phyloP scores from a whole-genome alignment of 345 rosid genomes.

The Aquilaria sinensis region DNA sequence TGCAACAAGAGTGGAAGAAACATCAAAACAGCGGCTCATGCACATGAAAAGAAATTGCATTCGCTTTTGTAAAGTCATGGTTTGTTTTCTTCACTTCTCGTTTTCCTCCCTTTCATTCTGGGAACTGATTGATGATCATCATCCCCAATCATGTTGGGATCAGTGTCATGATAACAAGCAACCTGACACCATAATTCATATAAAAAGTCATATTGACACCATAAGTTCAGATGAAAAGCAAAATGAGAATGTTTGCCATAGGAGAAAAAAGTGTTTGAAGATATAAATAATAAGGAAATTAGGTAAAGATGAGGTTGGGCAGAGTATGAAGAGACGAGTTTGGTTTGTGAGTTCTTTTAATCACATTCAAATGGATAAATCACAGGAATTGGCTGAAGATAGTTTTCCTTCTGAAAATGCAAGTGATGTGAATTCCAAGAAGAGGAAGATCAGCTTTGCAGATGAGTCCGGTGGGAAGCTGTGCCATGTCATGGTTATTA shows the following conservation, averaged over 20 bases:
- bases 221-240: too few species aligned
- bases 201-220: too few species aligned
- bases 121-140: too few species aligned
- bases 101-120: too few species aligned
- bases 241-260: too few species aligned
- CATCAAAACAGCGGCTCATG: slow-evolving; percentile 56
- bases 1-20: slow-evolving; percentile 57
- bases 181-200: too few species aligned
- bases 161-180: too few species aligned
- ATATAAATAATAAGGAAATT: not conserved
- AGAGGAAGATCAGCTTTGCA: slow-evolving; percentile 73
- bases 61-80: slow-evolving; percentile 91
- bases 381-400: slow-evolving; percentile 45
- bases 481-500: slow-evolving; percentile 66
- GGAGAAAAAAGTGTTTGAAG: not conserved
- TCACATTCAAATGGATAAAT: slow-evolving; percentile 9
- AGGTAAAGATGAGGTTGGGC: not conserved
- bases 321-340: not conserved
- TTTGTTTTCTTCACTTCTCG: slow-evolving; percentile 21
- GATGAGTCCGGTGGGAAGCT: slow-evolving; percentile 87
- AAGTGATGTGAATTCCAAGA: slow-evolving; percentile 23
- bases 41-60: slow-evolving; percentile 62
- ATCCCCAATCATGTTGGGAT: too few species aligned
- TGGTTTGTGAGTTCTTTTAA: slow-evolving; percentile 6
- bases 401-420: slow-evolving; percentile 22